Evolutionary conservation across 148 eudicot species (phyloP).

Genomic region (Amaranthus cruentus): DNA sequence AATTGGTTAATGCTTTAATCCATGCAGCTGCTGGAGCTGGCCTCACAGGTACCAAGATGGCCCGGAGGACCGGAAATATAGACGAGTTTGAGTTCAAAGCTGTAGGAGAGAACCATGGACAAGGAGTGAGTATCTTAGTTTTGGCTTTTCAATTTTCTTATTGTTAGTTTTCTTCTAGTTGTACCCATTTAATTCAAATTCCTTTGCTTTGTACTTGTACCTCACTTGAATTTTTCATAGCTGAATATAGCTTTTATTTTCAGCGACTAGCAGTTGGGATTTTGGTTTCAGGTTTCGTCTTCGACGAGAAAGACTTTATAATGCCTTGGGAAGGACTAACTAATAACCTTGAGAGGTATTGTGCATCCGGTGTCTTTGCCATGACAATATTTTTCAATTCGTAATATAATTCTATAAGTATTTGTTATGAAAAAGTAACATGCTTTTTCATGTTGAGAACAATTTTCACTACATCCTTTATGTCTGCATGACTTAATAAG

Average conservation of each 20-base stretch:
- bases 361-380: background rate
- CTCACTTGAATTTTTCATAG: constrained; percentile 10
- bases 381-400: background rate
- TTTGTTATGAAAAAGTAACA: background rate
- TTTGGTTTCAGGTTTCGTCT: constrained; percentile 86
- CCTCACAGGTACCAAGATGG: constrained; percentile 90
- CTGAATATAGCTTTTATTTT: constrained; percentile 27
- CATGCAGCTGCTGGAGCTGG: constrained; percentile 96
- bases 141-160: background rate
- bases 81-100: constrained; percentile 95
- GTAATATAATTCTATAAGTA: background rate
- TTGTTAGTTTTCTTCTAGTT: background rate
- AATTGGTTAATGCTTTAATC: constrained; percentile 8
- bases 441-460: background rate
- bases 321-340: constrained; percentile 87
- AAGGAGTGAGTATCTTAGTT: constrained; percentile 67
- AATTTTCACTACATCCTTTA: background rate
- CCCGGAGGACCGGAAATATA: constrained; percentile 81
- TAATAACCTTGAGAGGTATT: constrained; percentile 84
- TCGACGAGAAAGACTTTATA: constrained; percentile 70
- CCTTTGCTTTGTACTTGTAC: constrained; percentile 5
- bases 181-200: background rate
- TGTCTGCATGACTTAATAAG: background rate
- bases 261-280: constrained; percentile 95
- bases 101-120: constrained; percentile 80